Evolutionary conservation across 257 asterid species (phyloP), one percentile per base, ranked within the genome.

Genomic region (Knoxia roxburghii): DNA sequence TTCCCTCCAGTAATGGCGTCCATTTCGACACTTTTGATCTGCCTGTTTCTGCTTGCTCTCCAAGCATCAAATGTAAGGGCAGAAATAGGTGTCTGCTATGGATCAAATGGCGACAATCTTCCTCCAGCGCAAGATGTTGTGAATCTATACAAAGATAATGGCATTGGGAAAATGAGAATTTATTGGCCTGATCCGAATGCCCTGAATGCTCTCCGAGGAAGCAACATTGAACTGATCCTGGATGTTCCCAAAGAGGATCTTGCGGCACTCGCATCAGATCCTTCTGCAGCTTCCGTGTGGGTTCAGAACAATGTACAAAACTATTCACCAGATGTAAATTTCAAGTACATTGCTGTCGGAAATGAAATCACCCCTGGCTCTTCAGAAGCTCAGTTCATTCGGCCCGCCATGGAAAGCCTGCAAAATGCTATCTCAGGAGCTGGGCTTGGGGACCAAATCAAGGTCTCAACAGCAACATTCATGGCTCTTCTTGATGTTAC

Each of bases 311-410:
- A 81, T 55, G 43, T 81, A 0, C 55, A 11, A 10, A 29, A 7
- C 7, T 73, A 65, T 17, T 63, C 14, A 0, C 40, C 64, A 0
- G 52, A 66, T 39, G 80, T 84, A 41, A 77, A 49, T 1, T 75
- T 84, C 76, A 73, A 60, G 50, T 81, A 75, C 73, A 45, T 77
- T 17, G 74, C 70, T 4, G 82, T 75, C 4, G 86, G 89, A 29
- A 84, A 84, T 20, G 83, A 81, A 52, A 67, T 81, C 18, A n/a
- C 45, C 26, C 67, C 83, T 4, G 2, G 0, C 0, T 29, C 48
- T 10, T 15, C 24, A 7, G 49, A 37, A 5, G 59, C 69, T 7
- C 63, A 14, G 5, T 72, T 1, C 26, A 59, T 72, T 21, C 53
- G 20, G 18, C 85, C 74, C 0, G 77, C 83, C 49, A 79, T 79